Evolutionary conservation across 306 rosid species (phyloP).

Genomic region (Trifolium dubium): DNA sequence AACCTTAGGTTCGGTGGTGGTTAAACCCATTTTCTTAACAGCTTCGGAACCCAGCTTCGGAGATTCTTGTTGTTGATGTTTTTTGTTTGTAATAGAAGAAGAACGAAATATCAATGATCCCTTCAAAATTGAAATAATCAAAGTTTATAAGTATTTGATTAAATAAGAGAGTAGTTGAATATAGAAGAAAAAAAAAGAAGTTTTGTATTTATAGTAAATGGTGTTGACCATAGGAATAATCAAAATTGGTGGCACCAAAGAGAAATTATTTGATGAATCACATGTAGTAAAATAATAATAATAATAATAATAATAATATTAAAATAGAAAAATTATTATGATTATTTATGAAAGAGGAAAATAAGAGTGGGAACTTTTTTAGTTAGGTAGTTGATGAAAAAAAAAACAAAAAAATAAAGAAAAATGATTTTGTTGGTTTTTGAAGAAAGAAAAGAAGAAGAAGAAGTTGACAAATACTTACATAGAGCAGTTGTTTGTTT

Average conservation of each 20-base stretch:
- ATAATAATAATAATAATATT: too few species aligned
- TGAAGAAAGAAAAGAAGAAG: too few species aligned
- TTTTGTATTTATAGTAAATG: slow-evolving; percentile 43
- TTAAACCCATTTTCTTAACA: slow-evolving; percentile 45
- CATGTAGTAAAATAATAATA: too few species aligned
- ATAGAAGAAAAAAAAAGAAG: not conserved
- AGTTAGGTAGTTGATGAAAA: not conserved
- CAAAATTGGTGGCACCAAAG: not conserved
- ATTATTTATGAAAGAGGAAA: too few species aligned
- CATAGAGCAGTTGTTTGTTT: too few species aligned
- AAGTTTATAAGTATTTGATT: not conserved
- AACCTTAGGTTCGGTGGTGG: slow-evolving; percentile 41
- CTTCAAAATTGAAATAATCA: not conserved
- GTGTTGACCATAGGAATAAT: slow-evolving; percentile 40
- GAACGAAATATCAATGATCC: not conserved
- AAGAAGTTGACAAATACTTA: too few species aligned
- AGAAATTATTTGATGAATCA: too few species aligned
- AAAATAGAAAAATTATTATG: too few species aligned
- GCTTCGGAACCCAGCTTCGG: slow-evolving; percentile 20
- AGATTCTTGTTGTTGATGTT: not conserved
- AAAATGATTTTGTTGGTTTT: too few species aligned
- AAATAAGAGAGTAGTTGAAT: not conserved
- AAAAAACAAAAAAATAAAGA: too few species aligned
- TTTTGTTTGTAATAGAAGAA: not conserved
- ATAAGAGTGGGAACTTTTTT: too few species aligned